Percentiles rank a stretch among this genome's conserved stretches.
phyloP scores from a whole-genome alignment of 768 basidiomycete species.

The Suillus discolor region DNA sequence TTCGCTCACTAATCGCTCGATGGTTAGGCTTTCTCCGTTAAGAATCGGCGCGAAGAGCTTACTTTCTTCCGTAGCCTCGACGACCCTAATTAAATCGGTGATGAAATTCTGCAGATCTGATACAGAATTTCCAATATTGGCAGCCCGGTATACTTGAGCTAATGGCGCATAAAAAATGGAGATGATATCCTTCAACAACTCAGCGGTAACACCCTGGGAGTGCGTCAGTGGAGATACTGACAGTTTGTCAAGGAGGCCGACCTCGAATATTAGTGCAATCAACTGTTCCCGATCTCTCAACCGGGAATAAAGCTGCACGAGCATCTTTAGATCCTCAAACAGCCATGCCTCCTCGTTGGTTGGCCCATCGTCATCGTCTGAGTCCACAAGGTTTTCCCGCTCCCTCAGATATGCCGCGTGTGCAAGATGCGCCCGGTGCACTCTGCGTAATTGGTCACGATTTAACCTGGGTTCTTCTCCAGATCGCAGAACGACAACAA shows the following conservation, averaged over 20 bases:
- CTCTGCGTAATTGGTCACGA: conserved; percentile 77
- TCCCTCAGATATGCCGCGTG: conserved; percentile 74
- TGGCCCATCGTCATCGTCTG: conserved; percentile 93
- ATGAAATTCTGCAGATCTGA: conserved; percentile 92
- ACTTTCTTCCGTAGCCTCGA: conserved; percentile 91
- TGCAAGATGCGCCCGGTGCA: conserved; percentile 76
- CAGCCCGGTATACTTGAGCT: conserved; percentile 96
- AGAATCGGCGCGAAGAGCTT: conserved; percentile 33
- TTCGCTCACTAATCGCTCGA: conserved; percentile 60
- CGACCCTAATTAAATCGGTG: conserved; percentile 92
- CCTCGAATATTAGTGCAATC: conserved; percentile 95
- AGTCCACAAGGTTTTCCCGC: conserved; percentile 66
- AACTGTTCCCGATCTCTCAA: conserved; percentile 89
- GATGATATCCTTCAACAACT: conserved; percentile 95
- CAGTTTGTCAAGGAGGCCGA: conserved; percentile 31
- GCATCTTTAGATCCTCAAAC: conserved; percentile 85
- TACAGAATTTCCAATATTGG: conserved; percentile 93
- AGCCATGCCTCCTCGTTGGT: conserved; percentile 96
- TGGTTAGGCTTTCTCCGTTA: conserved; percentile 9
- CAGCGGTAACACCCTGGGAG: conserved; percentile 85
- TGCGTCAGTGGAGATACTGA: neutral
- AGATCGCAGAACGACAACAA: conserved; percentile 80
- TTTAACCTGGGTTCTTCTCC: conserved; percentile 74
- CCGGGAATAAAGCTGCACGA: conserved; percentile 76
- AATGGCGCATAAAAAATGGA: conserved; percentile 98